phyloP scores from a whole-genome alignment of 345 rosid genomes.

The Hibiscus tridactylites region DNA sequence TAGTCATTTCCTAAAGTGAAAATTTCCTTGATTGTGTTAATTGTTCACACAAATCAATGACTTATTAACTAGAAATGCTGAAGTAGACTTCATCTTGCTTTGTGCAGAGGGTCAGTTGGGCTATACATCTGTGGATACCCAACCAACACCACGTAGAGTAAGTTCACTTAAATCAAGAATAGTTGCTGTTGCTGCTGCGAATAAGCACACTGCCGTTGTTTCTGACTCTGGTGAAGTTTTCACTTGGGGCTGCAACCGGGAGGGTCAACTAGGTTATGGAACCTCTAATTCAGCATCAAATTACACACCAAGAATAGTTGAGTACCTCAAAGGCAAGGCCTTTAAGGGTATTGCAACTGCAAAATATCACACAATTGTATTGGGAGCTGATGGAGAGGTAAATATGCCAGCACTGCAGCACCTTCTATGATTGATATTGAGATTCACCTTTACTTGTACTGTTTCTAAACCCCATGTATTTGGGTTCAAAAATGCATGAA shows the following conservation, averaged over 20 bases:
- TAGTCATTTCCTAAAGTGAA: constrained; percentile 5
- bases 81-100: constrained; percentile 17
- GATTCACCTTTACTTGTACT: neutral
- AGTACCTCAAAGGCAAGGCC: constrained; percentile 77
- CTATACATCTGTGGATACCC: constrained; percentile 91
- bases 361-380: constrained; percentile 78
- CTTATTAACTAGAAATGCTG: neutral
- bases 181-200: constrained; percentile 90
- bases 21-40: neutral
- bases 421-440: neutral
- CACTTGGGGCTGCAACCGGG: constrained; percentile 97
- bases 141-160: constrained; percentile 94
- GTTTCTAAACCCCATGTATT: neutral
- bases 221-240: constrained; percentile 86
- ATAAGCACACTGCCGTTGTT: constrained; percentile 91
- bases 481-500: constrained; percentile 4
- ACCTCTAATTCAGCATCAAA: constrained; percentile 98
- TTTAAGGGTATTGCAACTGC: constrained; percentile 59
- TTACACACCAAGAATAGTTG: constrained; percentile 85
- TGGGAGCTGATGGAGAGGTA: constrained; percentile 90
- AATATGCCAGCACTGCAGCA: neutral
- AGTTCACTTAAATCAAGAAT: constrained; percentile 61
- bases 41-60: constrained; percentile 1
- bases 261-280: constrained; percentile 98
- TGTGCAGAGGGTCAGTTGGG: constrained; percentile 97